Evolutionary conservation across 2,329 filamentous ascomycete genomes (phyloP).

Genomic region (Colletotrichum musicola): DNA sequence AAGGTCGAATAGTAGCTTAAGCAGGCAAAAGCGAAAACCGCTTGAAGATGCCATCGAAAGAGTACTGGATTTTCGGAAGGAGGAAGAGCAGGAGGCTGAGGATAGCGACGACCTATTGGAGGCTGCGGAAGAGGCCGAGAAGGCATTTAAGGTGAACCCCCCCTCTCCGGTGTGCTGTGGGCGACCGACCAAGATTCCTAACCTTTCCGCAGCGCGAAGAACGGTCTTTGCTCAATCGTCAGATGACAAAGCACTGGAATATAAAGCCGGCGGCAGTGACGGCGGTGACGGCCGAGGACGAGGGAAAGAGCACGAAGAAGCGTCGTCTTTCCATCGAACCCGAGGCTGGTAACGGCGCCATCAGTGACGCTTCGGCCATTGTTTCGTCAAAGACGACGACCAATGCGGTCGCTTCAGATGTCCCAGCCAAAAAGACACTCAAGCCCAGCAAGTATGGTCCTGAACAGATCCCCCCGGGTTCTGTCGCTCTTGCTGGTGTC

Average conservation of each 20-base stretch:
- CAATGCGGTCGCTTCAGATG: constrained; percentile 16
- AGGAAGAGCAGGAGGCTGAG: constrained; percentile 69
- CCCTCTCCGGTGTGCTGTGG: not conserved
- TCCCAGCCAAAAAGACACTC: constrained; percentile 21
- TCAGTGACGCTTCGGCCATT: constrained; percentile 34
- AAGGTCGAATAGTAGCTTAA: constrained; percentile 86
- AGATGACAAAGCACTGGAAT: constrained; percentile 58
- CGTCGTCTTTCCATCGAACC: constrained; percentile 37
- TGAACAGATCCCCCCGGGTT: constrained; percentile 34
- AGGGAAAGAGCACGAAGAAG: constrained; percentile 44
- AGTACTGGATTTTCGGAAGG: constrained; percentile 79
- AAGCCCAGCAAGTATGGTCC: constrained; percentile 38
- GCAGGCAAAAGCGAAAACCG: constrained; percentile 82
- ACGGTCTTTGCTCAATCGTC: constrained; percentile 56
- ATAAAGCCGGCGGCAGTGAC: constrained; percentile 24
- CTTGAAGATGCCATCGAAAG: constrained; percentile 89
- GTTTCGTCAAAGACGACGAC: constrained; percentile 8
- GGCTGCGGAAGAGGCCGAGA: constrained; percentile 38
- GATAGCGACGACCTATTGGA: constrained; percentile 65
- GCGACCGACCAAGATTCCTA: not conserved
- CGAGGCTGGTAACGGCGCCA: constrained; percentile 28
- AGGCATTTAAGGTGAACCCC: constrained; percentile 40
- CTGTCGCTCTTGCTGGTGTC: constrained; percentile 36
- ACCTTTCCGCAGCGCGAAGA: constrained; percentile 48
- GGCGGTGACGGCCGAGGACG: constrained; percentile 26